Evolutionary conservation across 2,329 filamentous ascomycete species (phyloP).

Genomic region (Botryosphaeria agaves): DNA sequence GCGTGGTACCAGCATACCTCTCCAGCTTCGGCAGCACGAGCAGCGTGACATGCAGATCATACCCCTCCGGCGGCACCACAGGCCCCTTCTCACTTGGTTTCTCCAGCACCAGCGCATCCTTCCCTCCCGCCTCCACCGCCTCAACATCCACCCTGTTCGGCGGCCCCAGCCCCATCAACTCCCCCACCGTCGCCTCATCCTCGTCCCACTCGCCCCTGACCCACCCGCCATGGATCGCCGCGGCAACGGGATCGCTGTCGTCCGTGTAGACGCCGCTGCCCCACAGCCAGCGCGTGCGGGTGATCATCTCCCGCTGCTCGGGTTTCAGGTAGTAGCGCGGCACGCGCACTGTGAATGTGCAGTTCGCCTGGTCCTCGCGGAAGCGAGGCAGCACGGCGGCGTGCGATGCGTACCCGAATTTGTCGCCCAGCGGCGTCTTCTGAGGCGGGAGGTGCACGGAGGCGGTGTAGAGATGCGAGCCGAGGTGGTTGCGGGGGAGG

Average conservation of each 20-base stretch:
- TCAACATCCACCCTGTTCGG: constrained; percentile 18
- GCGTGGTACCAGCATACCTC: constrained; percentile 55
- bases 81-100: constrained; percentile 39
- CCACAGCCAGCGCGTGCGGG: constrained; percentile 66
- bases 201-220: constrained; percentile 77
- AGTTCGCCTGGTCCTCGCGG: constrained; percentile 67
- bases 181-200: constrained; percentile 36
- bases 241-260: constrained; percentile 83
- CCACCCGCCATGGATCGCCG: constrained; percentile 86
- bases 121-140: constrained; percentile 18
- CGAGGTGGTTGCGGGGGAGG: constrained; percentile 61
- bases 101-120: constrained; percentile 12
- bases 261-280: constrained; percentile 91
- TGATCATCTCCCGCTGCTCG: constrained; percentile 65
- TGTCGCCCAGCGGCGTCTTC: constrained; percentile 26
- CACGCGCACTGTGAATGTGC: constrained; percentile 76
- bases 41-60: constrained; percentile 75
- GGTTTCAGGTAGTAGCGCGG: constrained; percentile 59
- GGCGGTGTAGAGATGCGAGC: constrained; percentile 66
- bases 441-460: constrained; percentile 33
- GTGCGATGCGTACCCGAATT: constrained; percentile 38
- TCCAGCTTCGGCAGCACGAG: constrained; percentile 66
- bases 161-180: constrained; percentile 25
- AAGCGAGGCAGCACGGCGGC: constrained; percentile 64
- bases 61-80: constrained; percentile 44